Base-by-base conservation (phyloP, 352 stramenopile species). In the Thraustochytrium striatum region DNA sequence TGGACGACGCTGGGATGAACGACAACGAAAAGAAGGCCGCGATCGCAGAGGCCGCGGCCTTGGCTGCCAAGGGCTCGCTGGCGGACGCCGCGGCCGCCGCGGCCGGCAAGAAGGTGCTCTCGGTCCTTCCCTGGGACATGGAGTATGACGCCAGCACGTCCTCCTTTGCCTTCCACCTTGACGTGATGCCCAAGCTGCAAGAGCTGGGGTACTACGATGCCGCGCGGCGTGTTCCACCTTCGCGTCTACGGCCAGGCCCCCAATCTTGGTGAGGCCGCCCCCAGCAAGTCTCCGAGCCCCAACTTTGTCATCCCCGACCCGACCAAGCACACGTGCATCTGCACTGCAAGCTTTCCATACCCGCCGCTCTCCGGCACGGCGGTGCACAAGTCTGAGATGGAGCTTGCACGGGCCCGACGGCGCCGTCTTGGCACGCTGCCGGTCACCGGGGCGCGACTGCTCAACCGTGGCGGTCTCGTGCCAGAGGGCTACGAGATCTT, bases 401-500 rank as follows among this genome's bases (percentile, higher is more conserved):
- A 55, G 47, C 47, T 21, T 25, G 16, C 16, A 21, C 47, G 25
- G 25, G 25, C 25, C 47, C 16, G 25, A 25, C 47, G 47, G 16
- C 47, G 25, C 16, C 16, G 47, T 21, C 16, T 25, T 16, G 16
- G 16, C 25, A 16, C 16, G 16, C 47, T 55, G 47, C 47, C 47
- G 47, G 47, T 55, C 16, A 25, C 16, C 16, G 47, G 25, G 16
- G 25, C 25, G 16, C 25, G 47, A 16, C 25, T 55, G 16, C 47
- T 55, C 16, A 55, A 16, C 25, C 47, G 47, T 55, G 47, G 47
- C 16, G 16, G 16, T 16, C 25, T 25, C 16, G 47, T 55, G 47
- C 47, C n/a, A 5, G 65, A 58, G 8, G 65, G 65, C 43, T 75
- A 61, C 11, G 41, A 75, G 32, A 28, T 75, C 32, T 30, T 75